These are phyloP conservation scores for Candida schatavii DNA, from an alignment of 805 yeast genomes.

Conservation along the genomic window DNA sequence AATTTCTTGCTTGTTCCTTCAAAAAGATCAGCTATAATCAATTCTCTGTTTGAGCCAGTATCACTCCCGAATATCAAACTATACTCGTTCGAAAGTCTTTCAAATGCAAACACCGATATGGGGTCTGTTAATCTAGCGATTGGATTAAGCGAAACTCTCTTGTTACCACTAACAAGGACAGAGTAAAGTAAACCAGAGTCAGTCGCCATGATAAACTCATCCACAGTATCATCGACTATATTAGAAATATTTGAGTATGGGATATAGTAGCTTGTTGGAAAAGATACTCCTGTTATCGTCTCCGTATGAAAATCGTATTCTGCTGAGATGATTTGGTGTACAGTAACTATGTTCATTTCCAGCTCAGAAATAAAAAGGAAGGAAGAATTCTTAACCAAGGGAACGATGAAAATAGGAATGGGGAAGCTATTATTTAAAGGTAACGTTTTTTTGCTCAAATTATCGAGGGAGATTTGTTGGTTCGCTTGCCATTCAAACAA, in stretches of 20 bases:
- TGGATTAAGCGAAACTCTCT: constrained; percentile 19
- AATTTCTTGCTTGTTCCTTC: constrained; percentile 14
- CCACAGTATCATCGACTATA: constrained; percentile 9
- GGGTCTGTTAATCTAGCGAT: constrained; percentile 35
- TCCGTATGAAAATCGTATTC: constrained; percentile 32
- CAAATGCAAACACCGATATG: constrained; percentile 32
- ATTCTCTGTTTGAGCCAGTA: constrained; percentile 35
- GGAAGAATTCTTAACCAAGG: constrained; percentile 32
- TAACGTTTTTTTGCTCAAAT: constrained; percentile 33
- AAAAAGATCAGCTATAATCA: constrained; percentile 25
- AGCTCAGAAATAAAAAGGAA: constrained; percentile 38
- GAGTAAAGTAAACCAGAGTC: constrained; percentile 34
- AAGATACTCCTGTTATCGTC: constrained; percentile 23
- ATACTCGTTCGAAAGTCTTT: constrained; percentile 15
- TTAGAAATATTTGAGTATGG: constrained; percentile 20
- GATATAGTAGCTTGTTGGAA: constrained; percentile 40
- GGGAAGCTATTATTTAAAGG: constrained; percentile 39
- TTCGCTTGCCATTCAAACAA: constrained; percentile 41
- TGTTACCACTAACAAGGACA: constrained; percentile 19
- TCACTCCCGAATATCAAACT: constrained; percentile 39
- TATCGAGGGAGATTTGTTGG: constrained; percentile 24
- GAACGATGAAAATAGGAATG: constrained; percentile 42
- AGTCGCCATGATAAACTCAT: constrained; percentile 32
- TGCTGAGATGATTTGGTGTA: constrained; percentile 48
- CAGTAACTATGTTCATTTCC: constrained; percentile 32